These are phyloP conservation scores for Coemansia sp. DNA, from an alignment of 192 early-diverging fungal species.

Conservation along the genomic window DNA sequence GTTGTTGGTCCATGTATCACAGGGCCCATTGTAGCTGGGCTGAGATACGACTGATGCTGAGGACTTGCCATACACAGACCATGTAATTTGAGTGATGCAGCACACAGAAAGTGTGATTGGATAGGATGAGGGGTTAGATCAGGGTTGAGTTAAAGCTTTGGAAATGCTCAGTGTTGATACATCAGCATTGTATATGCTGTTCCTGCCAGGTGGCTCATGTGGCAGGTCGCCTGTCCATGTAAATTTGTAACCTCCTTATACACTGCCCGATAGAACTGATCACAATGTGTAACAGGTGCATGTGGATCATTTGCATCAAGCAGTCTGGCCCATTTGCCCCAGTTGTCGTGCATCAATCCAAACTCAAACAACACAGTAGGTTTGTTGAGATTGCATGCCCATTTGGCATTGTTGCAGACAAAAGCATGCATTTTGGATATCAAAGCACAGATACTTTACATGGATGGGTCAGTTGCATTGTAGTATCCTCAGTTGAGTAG, in stretches of 20 bases:
- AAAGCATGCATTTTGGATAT: slow-evolving; percentile 46
- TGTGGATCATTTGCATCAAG: slow-evolving; percentile 42
- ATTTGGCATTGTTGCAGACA: slow-evolving; percentile 45
- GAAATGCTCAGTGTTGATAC: slow-evolving; percentile 21
- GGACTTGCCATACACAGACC: slow-evolving; percentile 38
- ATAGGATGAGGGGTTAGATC: background rate
- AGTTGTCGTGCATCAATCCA: slow-evolving; percentile 56
- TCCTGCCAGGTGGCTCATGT: slow-evolving; percentile 64
- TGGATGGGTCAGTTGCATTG: slow-evolving; percentile 50
- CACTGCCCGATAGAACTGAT: slow-evolving; percentile 57
- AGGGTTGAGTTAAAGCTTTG: background rate
- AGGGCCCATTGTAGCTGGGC: slow-evolving; percentile 57
- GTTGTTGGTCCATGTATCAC: slow-evolving; percentile 59
- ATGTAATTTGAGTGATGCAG: slow-evolving; percentile 22
- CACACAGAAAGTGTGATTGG: slow-evolving; percentile 13
- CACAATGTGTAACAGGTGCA: slow-evolving; percentile 54
- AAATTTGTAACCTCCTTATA: slow-evolving; percentile 15
- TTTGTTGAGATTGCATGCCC: slow-evolving; percentile 53
- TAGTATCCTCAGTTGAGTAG: slow-evolving; percentile 61
- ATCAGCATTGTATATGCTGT: slow-evolving; percentile 64
- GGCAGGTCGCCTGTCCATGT: slow-evolving; percentile 62
- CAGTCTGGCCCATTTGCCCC: slow-evolving; percentile 25
- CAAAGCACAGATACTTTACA: slow-evolving; percentile 32
- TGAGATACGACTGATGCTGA: slow-evolving; percentile 43
- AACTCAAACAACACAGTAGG: slow-evolving; percentile 62